Conservation (phyloP, 148 eudicot genomes). For the Dysphania ambrosioides region DNA sequence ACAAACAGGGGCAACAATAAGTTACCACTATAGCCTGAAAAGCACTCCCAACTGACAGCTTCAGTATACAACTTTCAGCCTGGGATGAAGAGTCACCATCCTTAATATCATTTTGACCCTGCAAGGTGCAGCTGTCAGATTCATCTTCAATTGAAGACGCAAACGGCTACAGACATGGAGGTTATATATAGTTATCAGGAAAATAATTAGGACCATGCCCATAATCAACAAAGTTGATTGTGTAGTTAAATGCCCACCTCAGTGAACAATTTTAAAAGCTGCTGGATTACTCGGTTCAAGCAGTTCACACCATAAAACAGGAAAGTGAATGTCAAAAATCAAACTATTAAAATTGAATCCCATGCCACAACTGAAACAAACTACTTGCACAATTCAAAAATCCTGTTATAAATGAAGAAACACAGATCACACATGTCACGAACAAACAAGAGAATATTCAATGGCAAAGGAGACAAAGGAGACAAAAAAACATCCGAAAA, state of each 20-base stretch:
- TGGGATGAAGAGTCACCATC: conserved; percentile 30
- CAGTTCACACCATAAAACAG: not conserved
- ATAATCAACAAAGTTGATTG: not conserved
- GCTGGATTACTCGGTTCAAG: not conserved
- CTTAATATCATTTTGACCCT: conserved; percentile 23
- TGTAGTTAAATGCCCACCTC: not conserved
- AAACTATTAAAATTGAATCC: not conserved
- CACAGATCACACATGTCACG: not conserved
- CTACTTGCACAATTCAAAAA: not conserved
- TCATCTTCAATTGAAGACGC: conserved; percentile 10
- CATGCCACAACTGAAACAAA: not conserved
- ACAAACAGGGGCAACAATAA: not conserved
- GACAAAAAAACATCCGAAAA: not conserved
- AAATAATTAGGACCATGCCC: not conserved
- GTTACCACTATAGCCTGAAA: conserved; percentile 28
- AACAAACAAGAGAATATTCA: not conserved
- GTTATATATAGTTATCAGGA: too few relatives aligned
- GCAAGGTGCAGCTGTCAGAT: conserved; percentile 13
- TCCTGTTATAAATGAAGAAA: not conserved
- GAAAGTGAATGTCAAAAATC: not conserved
- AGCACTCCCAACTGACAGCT: conserved; percentile 28
- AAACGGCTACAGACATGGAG: not conserved
- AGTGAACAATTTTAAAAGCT: not conserved
- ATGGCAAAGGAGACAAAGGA: not conserved
- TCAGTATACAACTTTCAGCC: conserved; percentile 26